These are phyloP conservation scores for Colletotrichum sp. DNA, from an alignment of 2,329 filamentous ascomycete genomes.

Conservation along the genomic window DNA sequence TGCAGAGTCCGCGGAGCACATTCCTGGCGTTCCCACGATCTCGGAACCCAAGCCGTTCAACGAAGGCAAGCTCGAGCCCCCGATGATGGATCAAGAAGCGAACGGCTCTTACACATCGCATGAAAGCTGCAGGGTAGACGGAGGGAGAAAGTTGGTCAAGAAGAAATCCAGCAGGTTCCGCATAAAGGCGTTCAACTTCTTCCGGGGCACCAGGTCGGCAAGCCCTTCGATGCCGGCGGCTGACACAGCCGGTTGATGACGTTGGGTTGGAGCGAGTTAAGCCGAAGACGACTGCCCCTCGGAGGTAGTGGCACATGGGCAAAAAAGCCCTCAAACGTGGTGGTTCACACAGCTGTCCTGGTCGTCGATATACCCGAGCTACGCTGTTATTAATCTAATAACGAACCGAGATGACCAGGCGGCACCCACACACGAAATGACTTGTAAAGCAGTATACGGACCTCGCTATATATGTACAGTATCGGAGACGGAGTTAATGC, in stretches of 20 bases:
- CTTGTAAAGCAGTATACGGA: slow-evolving; percentile 18
- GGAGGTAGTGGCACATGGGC: neutral
- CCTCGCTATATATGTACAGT: slow-evolving; percentile 21
- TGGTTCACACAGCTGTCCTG: neutral
- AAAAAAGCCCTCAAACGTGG: neutral
- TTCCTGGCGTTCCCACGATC: slow-evolving; percentile 47
- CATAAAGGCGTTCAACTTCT: slow-evolving; percentile 65
- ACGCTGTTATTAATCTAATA: slow-evolving; percentile 13
- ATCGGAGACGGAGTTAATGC: slow-evolving; percentile 21
- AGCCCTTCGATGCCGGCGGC: slow-evolving; percentile 36
- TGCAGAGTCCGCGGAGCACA: slow-evolving; percentile 60
- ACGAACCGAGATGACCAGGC: neutral
- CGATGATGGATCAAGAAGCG: slow-evolving; percentile 15
- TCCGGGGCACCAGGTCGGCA: slow-evolving; percentile 54
- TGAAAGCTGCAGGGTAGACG: slow-evolving; percentile 51
- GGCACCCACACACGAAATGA: slow-evolving; percentile 1
- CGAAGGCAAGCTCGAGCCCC: neutral
- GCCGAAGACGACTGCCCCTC: neutral
- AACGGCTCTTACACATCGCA: slow-evolving; percentile 33
- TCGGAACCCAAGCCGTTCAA: slow-evolving; percentile 40
- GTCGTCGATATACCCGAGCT: slow-evolving; percentile 17
- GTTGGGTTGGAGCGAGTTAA: neutral
- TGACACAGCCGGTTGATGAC: slow-evolving; percentile 29
- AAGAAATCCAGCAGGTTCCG: slow-evolving; percentile 69
- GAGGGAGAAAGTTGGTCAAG: slow-evolving; percentile 54